phyloP scores from a whole-genome alignment of 345 rosid genomes.

The Xanthoceras sorbifolium region DNA sequence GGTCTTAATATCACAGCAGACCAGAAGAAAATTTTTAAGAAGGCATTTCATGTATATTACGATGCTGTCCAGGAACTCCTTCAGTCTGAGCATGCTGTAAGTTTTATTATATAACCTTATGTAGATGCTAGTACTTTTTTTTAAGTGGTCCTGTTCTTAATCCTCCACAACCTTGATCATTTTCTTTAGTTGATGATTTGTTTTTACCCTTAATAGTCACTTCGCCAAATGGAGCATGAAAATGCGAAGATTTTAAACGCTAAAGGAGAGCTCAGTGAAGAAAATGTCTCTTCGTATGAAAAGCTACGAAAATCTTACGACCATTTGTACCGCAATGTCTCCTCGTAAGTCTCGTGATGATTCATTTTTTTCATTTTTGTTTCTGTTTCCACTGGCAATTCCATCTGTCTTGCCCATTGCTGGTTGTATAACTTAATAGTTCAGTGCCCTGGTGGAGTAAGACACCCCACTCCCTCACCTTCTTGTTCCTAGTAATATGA shows the following conservation, averaged over 20 bases:
- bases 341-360: constrained; percentile 67
- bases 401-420: background rate
- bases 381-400: constrained; percentile 19
- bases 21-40: constrained; percentile 80
- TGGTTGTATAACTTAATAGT: background rate
- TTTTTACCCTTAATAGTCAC: constrained; percentile 49
- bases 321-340: constrained; percentile 82
- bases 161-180: background rate
- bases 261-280: constrained; percentile 97
- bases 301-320: constrained; percentile 94
- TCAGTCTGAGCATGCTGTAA: constrained; percentile 89
- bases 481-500: background rate
- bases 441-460: too few relatives aligned
- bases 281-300: constrained; percentile 83
- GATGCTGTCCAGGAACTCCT: constrained; percentile 85
- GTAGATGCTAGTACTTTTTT: background rate
- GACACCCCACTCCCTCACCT: background rate
- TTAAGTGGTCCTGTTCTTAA: background rate
- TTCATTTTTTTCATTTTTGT: constrained; percentile 16
- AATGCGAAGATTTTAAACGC: constrained; percentile 87
- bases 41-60: constrained; percentile 75
- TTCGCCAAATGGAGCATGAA: constrained; percentile 97
- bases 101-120: constrained; percentile 26
- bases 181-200: constrained; percentile 12
- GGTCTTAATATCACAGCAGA: constrained; percentile 74